Base-by-base conservation (phyloP, 176 grass and related monocot species). In the Eragrostis nindensis region DNA sequence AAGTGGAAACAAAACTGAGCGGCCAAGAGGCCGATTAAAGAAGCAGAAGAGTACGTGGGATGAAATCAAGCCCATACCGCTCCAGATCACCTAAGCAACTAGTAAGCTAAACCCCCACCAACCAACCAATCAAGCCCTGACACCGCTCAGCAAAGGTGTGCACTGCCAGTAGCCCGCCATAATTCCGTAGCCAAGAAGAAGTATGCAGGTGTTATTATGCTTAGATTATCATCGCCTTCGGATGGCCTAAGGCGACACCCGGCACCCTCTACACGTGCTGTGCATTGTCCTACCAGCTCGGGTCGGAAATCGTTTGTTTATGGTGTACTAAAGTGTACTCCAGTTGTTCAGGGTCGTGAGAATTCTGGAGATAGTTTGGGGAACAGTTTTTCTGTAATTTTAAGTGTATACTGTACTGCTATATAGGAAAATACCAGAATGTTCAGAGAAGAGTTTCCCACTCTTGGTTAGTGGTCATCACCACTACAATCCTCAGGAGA, bases 11-110 rank as follows among this genome's bases (percentile, higher is more conserved):
- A 71, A 11, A 0, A 25, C 10, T 57, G 63, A 44, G 5, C 44
- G n/a, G 0, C 4, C 5, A 45, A 47, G 11, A 0, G 21, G n/a
- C 14, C 24, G 24, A 12, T 39, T 46, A 59, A 82, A 71, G 71
- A 82, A 16, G 2, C 7, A 60, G 17, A 64, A 73, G 42, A 25
- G 1, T 2, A 60, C 8, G 7, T 17, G 0, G 15, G 2, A 14
- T 74, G 43, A 32, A 89, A 80, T 84, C 62, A 84, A 69, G 52
- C 75, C 86, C 69, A 75, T 84, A 41, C 80, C 7, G 16, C 17
- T 38, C 56, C 49, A 50, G 24, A 62, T 68, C 69, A 62, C 0
- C 3, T 22, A 76, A 84, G 67, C 48, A 36, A 4, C 32, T 36
- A 36, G 32, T 60, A 60, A 60, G 25, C 3, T 0, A 22, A 49